Evolutionary conservation across 371 early-diverging fungal genomes (phyloP), one percentile per base, ranked within the genome.

Genomic region (Mortierella sp.): DNA sequence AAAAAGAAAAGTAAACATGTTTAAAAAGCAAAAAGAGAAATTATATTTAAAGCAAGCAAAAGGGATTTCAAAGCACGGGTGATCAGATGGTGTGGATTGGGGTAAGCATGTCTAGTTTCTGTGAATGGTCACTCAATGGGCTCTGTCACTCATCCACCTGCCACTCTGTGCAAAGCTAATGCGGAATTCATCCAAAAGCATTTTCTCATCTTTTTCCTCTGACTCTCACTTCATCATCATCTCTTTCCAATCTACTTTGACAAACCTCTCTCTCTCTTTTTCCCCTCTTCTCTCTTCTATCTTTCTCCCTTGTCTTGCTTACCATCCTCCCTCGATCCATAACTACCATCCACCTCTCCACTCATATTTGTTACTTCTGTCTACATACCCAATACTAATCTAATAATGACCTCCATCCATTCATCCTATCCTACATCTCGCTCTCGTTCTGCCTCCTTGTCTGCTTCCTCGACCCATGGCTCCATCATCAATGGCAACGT

Each of bases 401-500:
- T 3, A 19, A 54, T 28, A 28, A 60, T 60, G 40, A 40, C 60
- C 26, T 40, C 66, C 13, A 31, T 51, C 63, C 22, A 49, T 35
- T 47, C 60, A 1, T 26, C 70, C 26, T 57, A 58, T 43, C 45
- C 64, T 28, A 37, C 68, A 8, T 63, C 67, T 19, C 68, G 77
- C 45, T 77, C 77, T 17, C 77, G 77, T 15, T 35, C 77, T 49
- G 72, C 68, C 2, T 77, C 77, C 45, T 23, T 78, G 42, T 78
- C 79, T 28, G 66, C 66, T 12, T 35, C 62, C 22, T 71, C 68
- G 32, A 23, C 58, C 51, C 57, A 58, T 23, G 68, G 55, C 19
- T n/a, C 64, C 29, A 8, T 35, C 17, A 5, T n/a, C 22, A 19
- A 17, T 51, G 34, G 43, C 55, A 43, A 37, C 66, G 34, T 49